These are phyloP conservation scores for Eucalyptus camaldulensis DNA, from an alignment of 345 rosid species.

Conservation along the genomic window DNA sequence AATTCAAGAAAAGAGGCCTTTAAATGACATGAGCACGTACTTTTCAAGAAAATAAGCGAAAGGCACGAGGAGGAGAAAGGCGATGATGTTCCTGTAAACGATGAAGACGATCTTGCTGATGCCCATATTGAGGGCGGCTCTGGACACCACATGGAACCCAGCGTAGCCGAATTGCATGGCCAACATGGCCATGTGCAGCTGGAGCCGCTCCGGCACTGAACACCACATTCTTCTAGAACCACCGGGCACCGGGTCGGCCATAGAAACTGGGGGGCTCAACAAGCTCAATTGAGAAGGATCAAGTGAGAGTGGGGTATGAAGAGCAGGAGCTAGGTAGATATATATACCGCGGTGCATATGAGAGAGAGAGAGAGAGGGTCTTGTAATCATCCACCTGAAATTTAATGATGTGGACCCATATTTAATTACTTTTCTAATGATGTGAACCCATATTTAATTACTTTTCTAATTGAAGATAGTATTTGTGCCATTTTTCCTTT, in stretches of 20 bases:
- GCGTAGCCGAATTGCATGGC: conserved; percentile 95
- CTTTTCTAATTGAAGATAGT: too few species aligned
- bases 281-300: neutral
- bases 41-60: conserved; percentile 95
- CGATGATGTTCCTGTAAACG: conserved; percentile 92
- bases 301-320: neutral
- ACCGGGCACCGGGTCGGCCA: neutral
- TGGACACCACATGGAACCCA: conserved; percentile 91
- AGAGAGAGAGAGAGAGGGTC: neutral
- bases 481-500: too few species aligned
- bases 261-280: neutral
- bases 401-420: neutral
- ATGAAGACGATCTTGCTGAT: conserved; percentile 90
- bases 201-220: conserved; percentile 71
- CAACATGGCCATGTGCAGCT: conserved; percentile 94
- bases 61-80: conserved; percentile 81
- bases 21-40: conserved; percentile 14
- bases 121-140: conserved; percentile 99
- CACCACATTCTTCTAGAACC: conserved; percentile 39
- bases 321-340: neutral
- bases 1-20: neutral
- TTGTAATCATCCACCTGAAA: neutral
- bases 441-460: neutral
- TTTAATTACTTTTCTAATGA: neutral
- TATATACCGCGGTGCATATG: neutral